Conservation (phyloP, 805 yeast genomes). For the Lachancea thermotolerans region DNA sequence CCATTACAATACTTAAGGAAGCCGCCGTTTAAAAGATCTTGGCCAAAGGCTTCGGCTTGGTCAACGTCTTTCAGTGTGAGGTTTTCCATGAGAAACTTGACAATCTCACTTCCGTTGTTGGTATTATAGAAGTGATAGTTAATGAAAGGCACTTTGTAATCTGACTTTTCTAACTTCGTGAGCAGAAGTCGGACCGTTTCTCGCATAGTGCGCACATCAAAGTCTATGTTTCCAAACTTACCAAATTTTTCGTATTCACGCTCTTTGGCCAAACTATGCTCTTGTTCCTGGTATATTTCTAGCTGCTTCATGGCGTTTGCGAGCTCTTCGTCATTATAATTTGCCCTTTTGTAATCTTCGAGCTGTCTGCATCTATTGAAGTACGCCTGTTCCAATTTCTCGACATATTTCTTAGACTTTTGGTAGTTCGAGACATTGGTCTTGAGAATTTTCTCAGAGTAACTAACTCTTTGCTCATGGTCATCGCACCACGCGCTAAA, state of each 20-base stretch:
- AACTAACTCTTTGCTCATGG: constrained; percentile 59
- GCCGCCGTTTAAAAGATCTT: constrained; percentile 55
- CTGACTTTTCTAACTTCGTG: constrained; percentile 43
- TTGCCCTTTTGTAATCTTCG: constrained; percentile 45
- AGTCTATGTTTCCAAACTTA: constrained; percentile 25
- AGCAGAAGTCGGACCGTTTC: constrained; percentile 39
- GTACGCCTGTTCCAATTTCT: constrained; percentile 54
- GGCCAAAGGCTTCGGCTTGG: constrained; percentile 68
- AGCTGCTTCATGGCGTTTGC: constrained; percentile 19
- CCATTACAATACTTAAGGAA: constrained; percentile 46
- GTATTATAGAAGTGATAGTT: constrained; percentile 27
- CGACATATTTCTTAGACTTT: constrained; percentile 39
- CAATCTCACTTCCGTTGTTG: constrained; percentile 30
- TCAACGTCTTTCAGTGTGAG: constrained; percentile 37
- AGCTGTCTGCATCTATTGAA: constrained; percentile 70
- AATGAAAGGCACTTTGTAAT: constrained; percentile 58
- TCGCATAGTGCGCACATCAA: constrained; percentile 32
- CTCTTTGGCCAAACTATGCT: constrained; percentile 21
- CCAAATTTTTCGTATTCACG: constrained; percentile 27
- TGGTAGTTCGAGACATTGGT: constrained; percentile 49
- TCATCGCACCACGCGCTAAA: constrained; percentile 69
- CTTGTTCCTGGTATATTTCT: constrained; percentile 20
- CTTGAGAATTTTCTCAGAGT: constrained; percentile 48
- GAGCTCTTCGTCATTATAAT: constrained; percentile 22
- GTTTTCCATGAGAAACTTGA: constrained; percentile 25